Evolutionary conservation across 768 basidiomycete species (phyloP), one percentile per base, ranked within the genome.

Genomic region (Gloeophyllum trabeum): DNA sequence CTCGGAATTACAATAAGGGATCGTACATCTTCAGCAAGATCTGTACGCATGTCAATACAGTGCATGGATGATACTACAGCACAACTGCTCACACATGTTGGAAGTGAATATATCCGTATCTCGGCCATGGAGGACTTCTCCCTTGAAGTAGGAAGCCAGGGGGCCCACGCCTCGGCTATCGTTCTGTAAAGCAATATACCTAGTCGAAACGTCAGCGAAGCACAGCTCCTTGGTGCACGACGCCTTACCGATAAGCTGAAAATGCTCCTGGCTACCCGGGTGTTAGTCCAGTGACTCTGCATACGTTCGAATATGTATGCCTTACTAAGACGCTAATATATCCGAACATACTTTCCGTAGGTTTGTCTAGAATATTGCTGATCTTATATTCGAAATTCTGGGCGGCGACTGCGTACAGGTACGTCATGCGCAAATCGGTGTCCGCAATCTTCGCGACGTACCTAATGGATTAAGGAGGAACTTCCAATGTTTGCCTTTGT

Each of bases 371-470:
- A 52, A 94, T 93, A 54, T 88, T 82, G 54, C 85, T 83, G 48
- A 86, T 73, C 61, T 93, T 94, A 64, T 94, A 94, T 61, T 93
- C 89, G 55, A 94, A 97, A 56, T 96, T 94, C 57, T 96, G 93
- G 1, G 91, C 87, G 1, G 93, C 92, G 3, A 93, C 85, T 85
- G 46, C 28, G 16, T 32, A 32, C 10, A n/a, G n/a, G 16, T 10
- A 10, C 28, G 28, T 32, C 28, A 32, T 10, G 10, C 10, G 10
- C 16, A 10, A 16, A 10, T 16, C 16, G 28, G 10, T 16, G 28
- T 32, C 10, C 10, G 28, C 10, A 10, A 16, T 32, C 28, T 10
- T 21, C 7, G 14, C n/a, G 12, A 50, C 66, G 20, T 54, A 83
- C 83, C 85, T 16, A 96, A 67, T 0, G 92, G 92, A 54, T 96